phyloP scores from a whole-genome alignment of 352 stramenopile genomes.

The Globisporangium heterothallicum region DNA sequence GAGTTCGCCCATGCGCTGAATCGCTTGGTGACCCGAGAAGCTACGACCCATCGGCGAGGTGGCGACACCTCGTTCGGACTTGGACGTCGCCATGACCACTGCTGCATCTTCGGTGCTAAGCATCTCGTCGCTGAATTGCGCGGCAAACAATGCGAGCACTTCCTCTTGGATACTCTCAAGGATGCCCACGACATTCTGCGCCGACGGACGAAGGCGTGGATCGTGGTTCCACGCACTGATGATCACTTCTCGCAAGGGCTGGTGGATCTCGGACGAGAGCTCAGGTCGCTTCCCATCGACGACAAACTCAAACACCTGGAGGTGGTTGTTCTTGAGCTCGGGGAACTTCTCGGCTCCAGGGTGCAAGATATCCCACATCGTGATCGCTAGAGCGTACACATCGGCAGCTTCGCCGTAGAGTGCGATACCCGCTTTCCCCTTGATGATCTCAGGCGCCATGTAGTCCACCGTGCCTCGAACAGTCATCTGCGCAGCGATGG shows the following conservation, averaged over 20 bases:
- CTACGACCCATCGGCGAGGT: not conserved
- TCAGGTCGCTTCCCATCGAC: constrained; percentile 30
- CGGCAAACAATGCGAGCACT: constrained; percentile 6
- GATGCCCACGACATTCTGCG: constrained; percentile 18
- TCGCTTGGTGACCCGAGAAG: not conserved
- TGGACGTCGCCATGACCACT: not conserved
- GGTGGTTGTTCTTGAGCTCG: constrained; percentile 22
- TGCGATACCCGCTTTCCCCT: constrained; percentile 43
- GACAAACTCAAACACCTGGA: constrained; percentile 34
- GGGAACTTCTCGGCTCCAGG: constrained; percentile 46
- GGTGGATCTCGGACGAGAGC: constrained; percentile 5
- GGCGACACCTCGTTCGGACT: not conserved
- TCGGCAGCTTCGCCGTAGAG: constrained; percentile 63
- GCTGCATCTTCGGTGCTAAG: not conserved
- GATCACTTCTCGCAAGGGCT: constrained; percentile 18
- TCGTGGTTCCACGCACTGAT: constrained; percentile 14
- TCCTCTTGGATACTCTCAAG: constrained; percentile 26
- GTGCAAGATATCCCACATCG: constrained; percentile 73
- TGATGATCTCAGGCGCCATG: constrained; percentile 80
- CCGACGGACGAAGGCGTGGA: constrained; percentile 14
- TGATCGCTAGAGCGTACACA: constrained; percentile 70
- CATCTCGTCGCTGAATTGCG: constrained; percentile 7
- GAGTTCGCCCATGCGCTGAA: constrained; percentile 1
- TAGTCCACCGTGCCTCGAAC: constrained; percentile 73
- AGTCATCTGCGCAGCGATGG: constrained; percentile 27